These are phyloP conservation scores for Fomitopsis betulina DNA, from an alignment of 1,284 basidiomycete genomes.

Conservation along the genomic window DNA sequence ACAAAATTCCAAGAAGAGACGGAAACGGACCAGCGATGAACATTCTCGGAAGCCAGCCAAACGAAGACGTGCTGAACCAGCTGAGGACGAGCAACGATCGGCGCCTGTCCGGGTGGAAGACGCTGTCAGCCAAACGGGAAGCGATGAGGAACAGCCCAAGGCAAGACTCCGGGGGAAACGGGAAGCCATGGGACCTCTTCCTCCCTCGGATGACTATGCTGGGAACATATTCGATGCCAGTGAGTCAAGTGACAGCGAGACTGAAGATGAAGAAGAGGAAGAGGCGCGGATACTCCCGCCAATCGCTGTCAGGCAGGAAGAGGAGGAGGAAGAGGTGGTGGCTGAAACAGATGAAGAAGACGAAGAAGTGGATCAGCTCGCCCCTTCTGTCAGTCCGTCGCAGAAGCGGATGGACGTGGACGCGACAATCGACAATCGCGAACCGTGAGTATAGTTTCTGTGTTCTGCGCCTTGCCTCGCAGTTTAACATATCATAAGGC, in stretches of 20 bases:
- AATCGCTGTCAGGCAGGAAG: conserved; percentile 2
- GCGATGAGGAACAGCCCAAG: background rate
- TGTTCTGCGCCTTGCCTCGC: background rate
- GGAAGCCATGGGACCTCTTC: background rate
- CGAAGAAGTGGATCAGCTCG: conserved; percentile 3
- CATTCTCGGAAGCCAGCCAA: background rate
- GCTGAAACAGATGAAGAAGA: conserved; percentile 4
- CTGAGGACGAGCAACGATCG: background rate
- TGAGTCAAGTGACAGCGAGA: background rate
- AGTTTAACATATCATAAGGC: background rate
- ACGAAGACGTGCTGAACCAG: background rate
- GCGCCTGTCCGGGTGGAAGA: background rate
- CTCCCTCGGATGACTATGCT: conserved; percentile 8
- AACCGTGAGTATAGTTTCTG: background rate
- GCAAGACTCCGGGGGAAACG: background rate
- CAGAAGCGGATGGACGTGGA: background rate
- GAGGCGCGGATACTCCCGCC: background rate
- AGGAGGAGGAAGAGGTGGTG: conserved; percentile 2
- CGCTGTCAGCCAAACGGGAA: background rate
- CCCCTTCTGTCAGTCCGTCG: conserved; percentile 7
- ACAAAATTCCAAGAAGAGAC: background rate
- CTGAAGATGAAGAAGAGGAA: conserved; percentile 3
- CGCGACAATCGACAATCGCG: background rate
- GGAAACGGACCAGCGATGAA: background rate
- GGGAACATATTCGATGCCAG: background rate